Conservation (phyloP, 2,329 filamentous ascomycete genomes). For the Alternaria sp. region DNA sequence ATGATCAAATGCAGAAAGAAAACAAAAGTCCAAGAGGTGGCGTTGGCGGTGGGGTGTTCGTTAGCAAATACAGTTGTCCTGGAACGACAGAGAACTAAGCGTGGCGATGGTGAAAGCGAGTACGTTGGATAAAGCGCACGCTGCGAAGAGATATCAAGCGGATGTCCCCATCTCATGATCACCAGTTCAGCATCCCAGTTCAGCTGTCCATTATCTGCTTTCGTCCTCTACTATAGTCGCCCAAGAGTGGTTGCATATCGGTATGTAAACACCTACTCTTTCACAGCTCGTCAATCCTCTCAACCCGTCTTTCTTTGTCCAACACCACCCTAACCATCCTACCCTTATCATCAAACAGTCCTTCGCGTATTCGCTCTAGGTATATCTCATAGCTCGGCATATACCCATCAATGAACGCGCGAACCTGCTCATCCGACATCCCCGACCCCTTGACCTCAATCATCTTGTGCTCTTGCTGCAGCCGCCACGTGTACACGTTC, state of each 20-base stretch:
- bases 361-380: slow-evolving; percentile 56
- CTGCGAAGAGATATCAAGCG: neutral
- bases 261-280: too few species aligned
- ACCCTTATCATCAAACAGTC: slow-evolving; percentile 55
- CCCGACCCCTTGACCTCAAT: slow-evolving; percentile 71
- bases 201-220: neutral
- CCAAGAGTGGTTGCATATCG: too few species aligned
- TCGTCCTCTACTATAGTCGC: neutral
- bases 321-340: slow-evolving; percentile 60
- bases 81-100: neutral
- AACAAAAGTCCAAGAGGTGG: neutral
- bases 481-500: slow-evolving; percentile 85
- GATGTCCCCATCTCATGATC: neutral
- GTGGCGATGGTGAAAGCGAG: neutral
- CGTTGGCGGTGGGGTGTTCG: neutral
- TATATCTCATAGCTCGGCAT: slow-evolving; percentile 65
- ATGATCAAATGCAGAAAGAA: neutral
- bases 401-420: slow-evolving; percentile 73
- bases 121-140: neutral
- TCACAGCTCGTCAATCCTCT: slow-evolving; percentile 43
- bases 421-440: slow-evolving; percentile 83
- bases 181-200: neutral
- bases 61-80: neutral
- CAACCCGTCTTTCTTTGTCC: slow-evolving; percentile 54
- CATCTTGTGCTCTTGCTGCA: slow-evolving; percentile 78